Evolutionary conservation across 2,329 filamentous ascomycete species (phyloP).

Genomic region (Colletotrichum spaethianum): DNA sequence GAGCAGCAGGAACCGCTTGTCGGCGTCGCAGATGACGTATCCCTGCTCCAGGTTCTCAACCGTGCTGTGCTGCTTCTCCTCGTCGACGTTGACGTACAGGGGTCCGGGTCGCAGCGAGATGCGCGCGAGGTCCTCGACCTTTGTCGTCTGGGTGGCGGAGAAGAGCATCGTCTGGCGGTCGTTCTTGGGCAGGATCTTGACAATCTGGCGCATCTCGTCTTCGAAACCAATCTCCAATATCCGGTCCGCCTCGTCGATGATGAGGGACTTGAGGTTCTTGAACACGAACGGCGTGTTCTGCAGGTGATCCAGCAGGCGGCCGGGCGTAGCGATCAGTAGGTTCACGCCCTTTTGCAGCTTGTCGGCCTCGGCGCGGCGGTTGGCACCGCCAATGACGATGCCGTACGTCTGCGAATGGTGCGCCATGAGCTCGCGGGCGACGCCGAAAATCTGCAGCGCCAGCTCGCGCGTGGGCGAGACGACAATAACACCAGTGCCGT

Average conservation of each 20-base stretch:
- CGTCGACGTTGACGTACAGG: slow-evolving; percentile 96
- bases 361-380: slow-evolving; percentile 89
- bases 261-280: slow-evolving; percentile 92
- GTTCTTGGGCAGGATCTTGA: slow-evolving; percentile 91
- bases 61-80: slow-evolving; percentile 89
- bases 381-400: slow-evolving; percentile 96
- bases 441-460: slow-evolving; percentile 95
- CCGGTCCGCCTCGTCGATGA: slow-evolving; percentile 97
- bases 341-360: slow-evolving; percentile 97
- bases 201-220: slow-evolving; percentile 96
- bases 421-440: slow-evolving; percentile 92
- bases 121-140: slow-evolving; percentile 95
- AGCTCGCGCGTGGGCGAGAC: slow-evolving; percentile 95
- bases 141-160: slow-evolving; percentile 97
- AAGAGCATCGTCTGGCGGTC: slow-evolving; percentile 98
- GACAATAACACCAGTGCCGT: slow-evolving; percentile 92
- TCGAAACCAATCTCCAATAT: slow-evolving; percentile 98
- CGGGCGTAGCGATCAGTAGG: slow-evolving; percentile 92
- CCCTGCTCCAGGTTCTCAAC: slow-evolving; percentile 96
- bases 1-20: slow-evolving; percentile 92
- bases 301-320: slow-evolving; percentile 91
- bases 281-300: slow-evolving; percentile 93
- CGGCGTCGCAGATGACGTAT: slow-evolving; percentile 92
- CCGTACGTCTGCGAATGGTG: slow-evolving; percentile 95
- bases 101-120: slow-evolving; percentile 94